phyloP scores from a whole-genome alignment of 139 green algal genomes.

The Chlamydomonas schloesseri region DNA sequence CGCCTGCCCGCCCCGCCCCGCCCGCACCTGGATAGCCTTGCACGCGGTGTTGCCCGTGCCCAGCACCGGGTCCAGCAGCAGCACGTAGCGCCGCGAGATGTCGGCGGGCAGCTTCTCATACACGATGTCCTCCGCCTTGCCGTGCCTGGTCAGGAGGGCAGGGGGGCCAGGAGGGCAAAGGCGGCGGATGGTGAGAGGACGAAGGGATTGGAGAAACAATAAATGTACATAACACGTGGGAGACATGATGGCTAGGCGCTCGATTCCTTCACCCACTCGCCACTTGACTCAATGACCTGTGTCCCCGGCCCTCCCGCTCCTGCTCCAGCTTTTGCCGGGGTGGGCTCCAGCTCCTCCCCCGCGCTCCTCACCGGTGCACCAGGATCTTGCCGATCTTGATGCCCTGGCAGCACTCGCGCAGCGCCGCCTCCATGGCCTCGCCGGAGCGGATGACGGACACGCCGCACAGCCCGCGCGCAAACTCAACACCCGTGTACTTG shows the following conservation, averaged over 20 bases:
- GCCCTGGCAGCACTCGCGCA: constrained; percentile 97
- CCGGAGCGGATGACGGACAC: constrained; percentile 95
- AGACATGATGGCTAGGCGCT: too few species aligned
- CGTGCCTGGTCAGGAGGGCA: constrained; percentile 45
- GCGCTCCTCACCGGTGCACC: constrained; percentile 73
- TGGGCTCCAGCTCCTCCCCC: too few species aligned
- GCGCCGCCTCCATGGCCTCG: constrained; percentile 97
- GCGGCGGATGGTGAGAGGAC: neutral
- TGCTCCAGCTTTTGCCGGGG: too few species aligned
- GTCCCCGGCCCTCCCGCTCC: too few species aligned
- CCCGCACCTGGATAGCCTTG: constrained; percentile 77
- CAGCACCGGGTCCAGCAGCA: constrained; percentile 97
- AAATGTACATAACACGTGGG: neutral
- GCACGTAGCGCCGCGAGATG: constrained; percentile 91
- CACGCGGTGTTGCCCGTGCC: constrained; percentile 88
- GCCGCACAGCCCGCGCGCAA: constrained; percentile 94
- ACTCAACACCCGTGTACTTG: constrained; percentile 95
- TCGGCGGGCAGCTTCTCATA: constrained; percentile 97
- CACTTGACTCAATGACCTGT: too few species aligned
- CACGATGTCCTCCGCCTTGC: constrained; percentile 76
- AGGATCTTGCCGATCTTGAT: constrained; percentile 99
- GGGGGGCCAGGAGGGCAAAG: neutral
- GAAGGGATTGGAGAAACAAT: neutral
- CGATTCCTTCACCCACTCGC: too few species aligned
- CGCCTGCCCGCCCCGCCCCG: too few species aligned